A percentile compares a stretch with the other conserved stretches of the same genome.
Evolutionary conservation across 2,329 filamentous ascomycete species (phyloP).

Genomic region (Paraphoma chrysanthemicola): DNA sequence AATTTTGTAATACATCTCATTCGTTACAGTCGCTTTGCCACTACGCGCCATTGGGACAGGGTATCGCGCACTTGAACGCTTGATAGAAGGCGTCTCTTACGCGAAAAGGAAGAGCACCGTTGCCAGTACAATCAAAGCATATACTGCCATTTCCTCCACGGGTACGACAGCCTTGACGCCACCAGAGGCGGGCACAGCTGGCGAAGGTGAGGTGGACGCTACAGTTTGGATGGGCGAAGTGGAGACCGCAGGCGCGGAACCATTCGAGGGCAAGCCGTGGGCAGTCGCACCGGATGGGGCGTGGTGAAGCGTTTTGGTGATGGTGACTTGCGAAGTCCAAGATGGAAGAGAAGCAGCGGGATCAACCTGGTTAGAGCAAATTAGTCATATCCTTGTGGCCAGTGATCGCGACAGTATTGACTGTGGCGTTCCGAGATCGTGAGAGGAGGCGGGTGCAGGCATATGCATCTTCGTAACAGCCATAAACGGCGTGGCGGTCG

Average conservation of each 20-base stretch:
- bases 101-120: constrained; percentile 11
- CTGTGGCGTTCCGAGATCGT: not conserved
- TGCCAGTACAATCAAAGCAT: constrained; percentile 4
- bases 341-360: not conserved
- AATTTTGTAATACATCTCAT: too few species aligned
- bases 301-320: constrained; percentile 12
- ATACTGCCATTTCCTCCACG: constrained; percentile 1
- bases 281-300: not conserved
- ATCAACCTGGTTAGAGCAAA: not conserved
- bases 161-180: not conserved
- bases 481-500: not conserved
- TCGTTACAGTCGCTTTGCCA: not conserved
- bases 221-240: not conserved
- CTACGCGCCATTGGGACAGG: not conserved
- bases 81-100: not conserved
- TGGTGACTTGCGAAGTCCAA: not conserved
- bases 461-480: not conserved
- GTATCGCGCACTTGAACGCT: not conserved
- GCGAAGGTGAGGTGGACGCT: constrained; percentile 2
- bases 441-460: not conserved
- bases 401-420: not conserved
- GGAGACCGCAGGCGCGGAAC: not conserved
- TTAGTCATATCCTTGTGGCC: not conserved
- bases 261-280: not conserved
- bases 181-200: not conserved